Evolutionary conservation across 495 filamentous ascomycete genomes (phyloP), one percentile per base, ranked within the genome.

Genomic region (Aspergillus haitiensis): DNA sequence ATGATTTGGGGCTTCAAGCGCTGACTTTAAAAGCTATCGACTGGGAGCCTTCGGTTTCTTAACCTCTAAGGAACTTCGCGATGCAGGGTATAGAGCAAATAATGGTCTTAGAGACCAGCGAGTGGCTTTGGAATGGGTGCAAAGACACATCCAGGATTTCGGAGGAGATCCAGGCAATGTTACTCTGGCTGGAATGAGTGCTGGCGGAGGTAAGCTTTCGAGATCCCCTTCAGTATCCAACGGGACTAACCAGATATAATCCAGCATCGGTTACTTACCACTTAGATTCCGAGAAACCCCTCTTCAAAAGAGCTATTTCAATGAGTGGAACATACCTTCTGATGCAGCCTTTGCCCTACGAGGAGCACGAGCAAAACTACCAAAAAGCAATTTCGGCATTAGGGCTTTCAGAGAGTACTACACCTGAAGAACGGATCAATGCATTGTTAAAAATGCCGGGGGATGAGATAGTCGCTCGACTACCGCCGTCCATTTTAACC

Each of bases 141-240:
- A 65, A 15, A 74, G 64, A 31, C 61, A 76, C 49, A 76, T 76
- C 31, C 45, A 53, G 8, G 66, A 69, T 53, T 90, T 91, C 64
- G 88, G 87, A 31, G 88, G 88, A 31, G 83, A 91, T 59, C 85
- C 87, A 1, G 66, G 79, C 6, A 85, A 87, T 60, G 81, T 90
- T 10, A 84, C 85, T 7, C 79, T 88, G 16, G 80, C 82, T 48
- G 86, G 88, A 42, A 82, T 80, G n/a, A 86, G 83, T 18, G 88
- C 87, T 13, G 88, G 88, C 11, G 87, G 78, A 21, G 85, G 77
- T 60, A 63, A 48, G 50, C 34, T 4, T 7, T 39, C 35, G 10
- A n/a, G 16, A 13, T 27, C 45, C 15, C 10, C 21, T 52, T n/a
- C 1, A 13, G 7, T 34, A 27, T 50, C 21, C 27, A 10, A 35